Conservation (phyloP, 2,329 filamentous ascomycete genomes). For the Claviceps sp. region DNA sequence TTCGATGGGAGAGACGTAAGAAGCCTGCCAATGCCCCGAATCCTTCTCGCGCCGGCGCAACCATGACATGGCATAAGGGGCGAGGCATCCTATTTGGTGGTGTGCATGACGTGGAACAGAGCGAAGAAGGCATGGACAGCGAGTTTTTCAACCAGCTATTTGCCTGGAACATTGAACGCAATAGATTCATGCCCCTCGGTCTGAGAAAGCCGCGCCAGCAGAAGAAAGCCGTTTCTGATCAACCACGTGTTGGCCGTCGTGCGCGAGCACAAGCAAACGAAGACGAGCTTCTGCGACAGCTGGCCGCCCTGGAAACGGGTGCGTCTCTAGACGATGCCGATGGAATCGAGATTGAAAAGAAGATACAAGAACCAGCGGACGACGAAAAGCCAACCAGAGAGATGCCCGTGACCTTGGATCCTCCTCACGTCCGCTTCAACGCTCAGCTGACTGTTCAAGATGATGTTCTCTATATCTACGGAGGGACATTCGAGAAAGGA, state of each 20-base stretch:
- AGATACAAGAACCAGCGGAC: slow-evolving; percentile 37
- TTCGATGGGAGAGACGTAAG: slow-evolving; percentile 90
- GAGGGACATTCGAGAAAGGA: slow-evolving; percentile 88
- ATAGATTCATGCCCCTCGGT: slow-evolving; percentile 77
- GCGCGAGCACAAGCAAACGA: slow-evolving; percentile 81
- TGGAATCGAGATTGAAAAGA: slow-evolving; percentile 35
- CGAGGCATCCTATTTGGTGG: slow-evolving; percentile 88
- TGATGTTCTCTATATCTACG: slow-evolving; percentile 86
- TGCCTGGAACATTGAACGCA: slow-evolving; percentile 90
- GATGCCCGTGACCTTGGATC: slow-evolving; percentile 59
- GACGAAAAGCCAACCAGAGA: slow-evolving; percentile 46
- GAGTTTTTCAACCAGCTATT: slow-evolving; percentile 92
- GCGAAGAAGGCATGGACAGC: slow-evolving; percentile 88
- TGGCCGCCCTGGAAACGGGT: slow-evolving; percentile 73
- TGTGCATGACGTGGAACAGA: slow-evolving; percentile 84
- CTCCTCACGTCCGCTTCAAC: slow-evolving; percentile 86
- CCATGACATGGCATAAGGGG: slow-evolving; percentile 89
- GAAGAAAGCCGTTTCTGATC: slow-evolving; percentile 40
- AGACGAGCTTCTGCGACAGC: slow-evolving; percentile 74
- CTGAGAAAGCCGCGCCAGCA: slow-evolving; percentile 61
- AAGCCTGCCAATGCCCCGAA: slow-evolving; percentile 79
- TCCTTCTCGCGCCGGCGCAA: slow-evolving; percentile 73
- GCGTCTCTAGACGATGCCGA: slow-evolving; percentile 43
- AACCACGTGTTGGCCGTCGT: slow-evolving; percentile 44
- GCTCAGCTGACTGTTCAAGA: slow-evolving; percentile 81